Conservation (phyloP, 2,329 filamentous ascomycete species). For the Penicillium sp. region DNA sequence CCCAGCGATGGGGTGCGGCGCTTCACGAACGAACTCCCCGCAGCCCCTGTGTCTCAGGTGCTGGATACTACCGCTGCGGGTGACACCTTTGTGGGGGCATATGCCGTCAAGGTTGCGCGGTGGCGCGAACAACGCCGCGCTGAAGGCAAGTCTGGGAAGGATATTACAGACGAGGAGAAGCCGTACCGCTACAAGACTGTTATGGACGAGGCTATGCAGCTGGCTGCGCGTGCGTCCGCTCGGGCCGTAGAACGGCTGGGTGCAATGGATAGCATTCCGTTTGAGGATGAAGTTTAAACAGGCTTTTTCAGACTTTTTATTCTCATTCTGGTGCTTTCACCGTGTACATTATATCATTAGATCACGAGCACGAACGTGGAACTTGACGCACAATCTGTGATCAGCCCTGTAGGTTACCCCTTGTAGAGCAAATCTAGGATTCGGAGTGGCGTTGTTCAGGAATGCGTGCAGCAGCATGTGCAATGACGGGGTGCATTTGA, state of each 20-base stretch:
- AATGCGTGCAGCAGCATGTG: slow-evolving; percentile 3
- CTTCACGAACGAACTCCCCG: slow-evolving; percentile 52
- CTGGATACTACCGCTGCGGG: slow-evolving; percentile 93
- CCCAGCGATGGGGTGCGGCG: slow-evolving; percentile 30
- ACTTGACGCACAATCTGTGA: neutral
- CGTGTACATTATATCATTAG: slow-evolving; percentile 1
- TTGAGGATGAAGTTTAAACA: slow-evolving; percentile 43
- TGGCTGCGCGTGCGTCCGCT: slow-evolving; percentile 47
- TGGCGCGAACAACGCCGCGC: slow-evolving; percentile 42
- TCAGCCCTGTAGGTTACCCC: slow-evolving; percentile 4
- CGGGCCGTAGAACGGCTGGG: slow-evolving; percentile 47
- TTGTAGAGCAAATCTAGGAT: neutral
- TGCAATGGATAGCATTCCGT: slow-evolving; percentile 52
- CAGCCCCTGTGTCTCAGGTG: slow-evolving; percentile 69
- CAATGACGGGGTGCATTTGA: slow-evolving; percentile 2
- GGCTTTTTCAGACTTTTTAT: slow-evolving; percentile 3
- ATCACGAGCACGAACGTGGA: slow-evolving; percentile 3
- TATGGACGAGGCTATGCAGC: slow-evolving; percentile 47
- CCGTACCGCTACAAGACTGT: slow-evolving; percentile 42
- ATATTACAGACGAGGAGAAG: slow-evolving; percentile 36
- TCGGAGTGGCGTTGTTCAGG: neutral
- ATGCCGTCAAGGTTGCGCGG: slow-evolving; percentile 71
- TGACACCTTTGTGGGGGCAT: slow-evolving; percentile 90
- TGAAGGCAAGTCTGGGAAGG: slow-evolving; percentile 54
- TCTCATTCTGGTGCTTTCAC: neutral